Conservation (phyloP, 495 filamentous ascomycete species). For the Penicillium herquei region DNA sequence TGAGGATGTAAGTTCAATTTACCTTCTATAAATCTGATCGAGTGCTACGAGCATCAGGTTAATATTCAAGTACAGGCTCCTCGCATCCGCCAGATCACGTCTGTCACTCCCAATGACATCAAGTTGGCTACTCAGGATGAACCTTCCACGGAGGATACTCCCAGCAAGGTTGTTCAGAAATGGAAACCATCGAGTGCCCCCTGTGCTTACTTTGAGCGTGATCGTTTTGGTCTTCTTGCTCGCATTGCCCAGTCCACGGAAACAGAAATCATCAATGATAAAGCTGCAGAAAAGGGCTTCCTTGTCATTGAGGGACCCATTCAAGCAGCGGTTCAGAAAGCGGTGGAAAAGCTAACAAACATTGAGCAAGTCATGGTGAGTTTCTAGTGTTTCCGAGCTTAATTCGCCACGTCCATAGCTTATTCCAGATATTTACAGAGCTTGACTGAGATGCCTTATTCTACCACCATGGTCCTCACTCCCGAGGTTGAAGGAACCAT, state of each 20-base stretch:
- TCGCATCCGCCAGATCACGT: background rate
- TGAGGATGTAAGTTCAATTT: background rate
- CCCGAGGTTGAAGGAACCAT: background rate
- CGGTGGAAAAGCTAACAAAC: background rate
- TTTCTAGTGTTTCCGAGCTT: background rate
- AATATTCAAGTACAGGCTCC: background rate
- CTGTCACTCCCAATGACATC: background rate
- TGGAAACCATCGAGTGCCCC: background rate
- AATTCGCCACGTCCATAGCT: background rate
- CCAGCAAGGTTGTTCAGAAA: background rate
- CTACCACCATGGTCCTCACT: background rate
- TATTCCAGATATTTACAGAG: background rate
- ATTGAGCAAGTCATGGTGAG: background rate
- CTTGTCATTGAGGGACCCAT: background rate
- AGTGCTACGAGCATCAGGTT: background rate
- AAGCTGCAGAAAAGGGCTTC: too few relatives aligned
- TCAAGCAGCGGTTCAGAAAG: background rate
- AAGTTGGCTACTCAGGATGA: background rate
- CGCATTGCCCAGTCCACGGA: background rate
- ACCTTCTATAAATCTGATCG: too few relatives aligned
- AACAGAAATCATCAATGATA: conserved; percentile 3
- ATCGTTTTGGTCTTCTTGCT: background rate
- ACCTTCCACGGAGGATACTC: too few relatives aligned
- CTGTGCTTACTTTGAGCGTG: background rate
- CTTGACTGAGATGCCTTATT: background rate